phyloP scores from a whole-genome alignment of 108 stramenopile species.

The Skeletonema grethae region DNA sequence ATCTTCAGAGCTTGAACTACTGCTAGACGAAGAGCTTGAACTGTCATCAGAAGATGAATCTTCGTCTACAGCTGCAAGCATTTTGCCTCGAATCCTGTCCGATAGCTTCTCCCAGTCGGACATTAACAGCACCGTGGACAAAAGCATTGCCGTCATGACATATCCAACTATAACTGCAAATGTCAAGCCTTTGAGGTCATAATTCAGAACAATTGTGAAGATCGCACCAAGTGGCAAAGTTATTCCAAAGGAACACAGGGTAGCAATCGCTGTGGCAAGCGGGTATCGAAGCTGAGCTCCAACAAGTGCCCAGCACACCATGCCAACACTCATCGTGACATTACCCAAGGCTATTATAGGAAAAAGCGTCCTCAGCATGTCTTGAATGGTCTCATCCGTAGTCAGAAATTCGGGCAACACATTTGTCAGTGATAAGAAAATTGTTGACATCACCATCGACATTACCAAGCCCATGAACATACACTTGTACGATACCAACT shows the following conservation, averaged over 20 bases:
- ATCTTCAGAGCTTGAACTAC: not conserved
- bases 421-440: constrained; percentile 47
- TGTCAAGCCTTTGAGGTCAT: constrained; percentile 50
- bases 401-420: constrained; percentile 57
- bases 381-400: constrained; percentile 61
- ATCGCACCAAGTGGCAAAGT: constrained; percentile 67
- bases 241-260: constrained; percentile 52
- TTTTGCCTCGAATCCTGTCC: constrained; percentile 19
- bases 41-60: constrained; percentile 28
- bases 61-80: constrained; percentile 27
- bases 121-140: constrained; percentile 45
- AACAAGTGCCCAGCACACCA: constrained; percentile 66
- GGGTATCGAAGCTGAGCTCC: constrained; percentile 68
- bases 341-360: constrained; percentile 73
- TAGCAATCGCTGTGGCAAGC: constrained; percentile 55
- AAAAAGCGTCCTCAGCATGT: constrained; percentile 58
- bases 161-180: constrained; percentile 61
- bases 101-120: constrained; percentile 61
- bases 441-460: constrained; percentile 54
- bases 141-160: constrained; percentile 39
- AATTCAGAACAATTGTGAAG: constrained; percentile 39
- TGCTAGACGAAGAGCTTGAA: not conserved
- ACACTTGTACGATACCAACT: constrained; percentile 55
- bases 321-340: constrained; percentile 59
- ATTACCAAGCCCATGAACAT: constrained; percentile 52